Percentiles rank a stretch among this genome's conserved stretches.
These are phyloP conservation scores for Tolypocladium nubicola DNA, from an alignment of 2,329 filamentous ascomycete genomes.

Conservation along the genomic window DNA sequence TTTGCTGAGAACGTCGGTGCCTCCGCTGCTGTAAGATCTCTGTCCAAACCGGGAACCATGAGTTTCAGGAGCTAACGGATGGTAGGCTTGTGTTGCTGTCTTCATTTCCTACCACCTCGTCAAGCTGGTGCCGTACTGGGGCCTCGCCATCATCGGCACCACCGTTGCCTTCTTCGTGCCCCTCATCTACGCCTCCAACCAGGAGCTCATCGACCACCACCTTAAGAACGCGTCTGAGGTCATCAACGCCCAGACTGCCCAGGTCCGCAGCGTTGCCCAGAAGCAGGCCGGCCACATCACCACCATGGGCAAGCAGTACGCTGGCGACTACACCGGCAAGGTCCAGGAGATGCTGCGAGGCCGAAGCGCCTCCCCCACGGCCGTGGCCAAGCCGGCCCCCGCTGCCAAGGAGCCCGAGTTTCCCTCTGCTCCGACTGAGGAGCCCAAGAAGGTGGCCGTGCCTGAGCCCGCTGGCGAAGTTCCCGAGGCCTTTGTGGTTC, in stretches of 20 bases:
- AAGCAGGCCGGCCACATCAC: constrained; percentile 55
- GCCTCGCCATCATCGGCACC: constrained; percentile 49
- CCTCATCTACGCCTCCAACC: constrained; percentile 55
- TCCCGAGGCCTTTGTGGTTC: constrained; percentile 7
- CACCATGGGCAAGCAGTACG: constrained; percentile 55
- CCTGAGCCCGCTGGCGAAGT: constrained; percentile 12
- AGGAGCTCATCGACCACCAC: constrained; percentile 58
- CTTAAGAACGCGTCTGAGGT: constrained; percentile 46
- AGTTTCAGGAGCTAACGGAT: constrained; percentile 7
- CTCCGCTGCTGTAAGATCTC: constrained; percentile 44
- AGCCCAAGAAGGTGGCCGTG: constrained; percentile 15
- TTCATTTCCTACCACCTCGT: constrained; percentile 59
- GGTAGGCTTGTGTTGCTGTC: constrained; percentile 46
- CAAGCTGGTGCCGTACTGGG: constrained; percentile 63
- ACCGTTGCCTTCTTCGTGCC: constrained; percentile 51
- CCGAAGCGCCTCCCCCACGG: constrained; percentile 30
- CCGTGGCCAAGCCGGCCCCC: constrained; percentile 18
- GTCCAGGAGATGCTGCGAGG: constrained; percentile 52
- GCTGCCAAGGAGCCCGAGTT: constrained; percentile 20
- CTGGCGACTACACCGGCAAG: constrained; percentile 58
- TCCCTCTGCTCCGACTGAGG: constrained; percentile 25
- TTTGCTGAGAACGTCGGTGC: constrained; percentile 56
- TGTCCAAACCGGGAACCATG: constrained; percentile 5
- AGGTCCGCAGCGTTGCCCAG: constrained; percentile 49
- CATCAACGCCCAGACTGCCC: constrained; percentile 51